Percentiles rank a stretch among this genome's conserved stretches.
phyloP scores from a whole-genome alignment of 2,329 filamentous ascomycete genomes.

The Aspergillus tamarii region DNA sequence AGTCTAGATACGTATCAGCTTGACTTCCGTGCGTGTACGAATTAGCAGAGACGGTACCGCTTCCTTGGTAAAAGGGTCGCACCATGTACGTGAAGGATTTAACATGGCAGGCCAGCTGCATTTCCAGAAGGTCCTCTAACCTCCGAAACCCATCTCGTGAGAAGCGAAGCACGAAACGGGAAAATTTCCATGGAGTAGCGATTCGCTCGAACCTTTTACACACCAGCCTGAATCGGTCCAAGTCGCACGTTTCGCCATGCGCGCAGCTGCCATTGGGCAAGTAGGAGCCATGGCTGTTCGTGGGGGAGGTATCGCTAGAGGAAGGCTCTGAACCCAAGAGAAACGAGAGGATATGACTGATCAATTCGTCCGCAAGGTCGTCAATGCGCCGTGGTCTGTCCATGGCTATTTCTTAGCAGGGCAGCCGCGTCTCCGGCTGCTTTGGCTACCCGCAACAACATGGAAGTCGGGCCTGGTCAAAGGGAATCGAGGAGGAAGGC shows the following conservation, averaged over 20 bases:
- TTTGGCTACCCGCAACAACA: conserved; percentile 33
- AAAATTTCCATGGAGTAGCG: conserved; percentile 43
- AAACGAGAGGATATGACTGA: conserved; percentile 38
- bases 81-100: conserved; percentile 45
- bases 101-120: conserved; percentile 42
- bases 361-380: conserved; percentile 41
- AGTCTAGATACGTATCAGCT: conserved; percentile 34
- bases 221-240: conserved; percentile 46
- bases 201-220: conserved; percentile 46
- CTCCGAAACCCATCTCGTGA: conserved; percentile 39
- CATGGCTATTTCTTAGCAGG: conserved; percentile 35
- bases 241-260: conserved; percentile 37
- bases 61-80: conserved; percentile 44
- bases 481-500: conserved; percentile 7
- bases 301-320: conserved; percentile 16
- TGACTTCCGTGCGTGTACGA: conserved; percentile 8
- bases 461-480: conserved; percentile 29
- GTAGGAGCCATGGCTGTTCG: conserved; percentile 13
- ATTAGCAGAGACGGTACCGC: conserved; percentile 35
- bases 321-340: conserved; percentile 27
- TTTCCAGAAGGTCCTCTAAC: conserved; percentile 38
- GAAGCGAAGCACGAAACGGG: conserved; percentile 41
- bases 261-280: conserved; percentile 12
- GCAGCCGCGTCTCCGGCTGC: conserved; percentile 39
- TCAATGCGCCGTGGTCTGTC: conserved; percentile 35